These are phyloP conservation scores for Penicillium sp. DNA, from an alignment of 2,329 filamentous ascomycete species.

Conservation along the genomic window DNA sequence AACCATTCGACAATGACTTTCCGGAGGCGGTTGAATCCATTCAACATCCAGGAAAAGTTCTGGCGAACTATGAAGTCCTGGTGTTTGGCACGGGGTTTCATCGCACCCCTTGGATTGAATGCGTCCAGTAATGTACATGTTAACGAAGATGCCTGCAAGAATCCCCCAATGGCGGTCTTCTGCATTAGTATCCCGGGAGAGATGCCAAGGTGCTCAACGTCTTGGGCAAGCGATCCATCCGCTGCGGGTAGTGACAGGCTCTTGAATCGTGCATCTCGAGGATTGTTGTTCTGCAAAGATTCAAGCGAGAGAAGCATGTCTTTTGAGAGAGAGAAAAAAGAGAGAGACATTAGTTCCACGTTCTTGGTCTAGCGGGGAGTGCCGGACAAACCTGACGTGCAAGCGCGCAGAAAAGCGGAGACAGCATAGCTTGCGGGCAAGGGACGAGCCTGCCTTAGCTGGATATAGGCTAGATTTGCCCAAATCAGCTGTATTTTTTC, in stretches of 20 bases:
- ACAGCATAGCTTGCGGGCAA: slow-evolving; percentile 32
- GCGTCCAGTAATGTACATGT: slow-evolving; percentile 34
- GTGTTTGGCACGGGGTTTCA: slow-evolving; percentile 13
- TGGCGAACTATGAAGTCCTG: slow-evolving; percentile 30
- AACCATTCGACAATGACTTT: slow-evolving; percentile 31
- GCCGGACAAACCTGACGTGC: slow-evolving; percentile 38
- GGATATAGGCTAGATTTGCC: slow-evolving; percentile 32
- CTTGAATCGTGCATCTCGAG: slow-evolving; percentile 4
- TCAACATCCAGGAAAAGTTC: slow-evolving; percentile 35
- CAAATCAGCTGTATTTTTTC: slow-evolving; percentile 40
- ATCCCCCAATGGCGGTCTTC: slow-evolving; percentile 28
- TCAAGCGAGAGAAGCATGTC: slow-evolving; percentile 50
- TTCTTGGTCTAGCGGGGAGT: not conserved
- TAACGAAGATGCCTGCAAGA: slow-evolving; percentile 26
- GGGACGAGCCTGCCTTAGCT: slow-evolving; percentile 35
- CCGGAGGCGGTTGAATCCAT: slow-evolving; percentile 37
- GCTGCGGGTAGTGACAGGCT: slow-evolving; percentile 29
- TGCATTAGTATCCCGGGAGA: slow-evolving; percentile 30
- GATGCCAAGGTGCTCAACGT: slow-evolving; percentile 34
- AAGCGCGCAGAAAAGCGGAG: slow-evolving; percentile 35
- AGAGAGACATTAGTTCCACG: slow-evolving; percentile 15
- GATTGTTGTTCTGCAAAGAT: slow-evolving; percentile 18
- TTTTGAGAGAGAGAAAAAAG: slow-evolving; percentile 23
- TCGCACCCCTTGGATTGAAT: slow-evolving; percentile 21
- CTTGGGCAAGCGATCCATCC: slow-evolving; percentile 27